Percentiles rank a stretch among this genome's conserved stretches.
Evolutionary conservation across 2,329 filamentous ascomycete genomes (phyloP).

Genomic region (Lasiodiplodia gonubiensis): DNA sequence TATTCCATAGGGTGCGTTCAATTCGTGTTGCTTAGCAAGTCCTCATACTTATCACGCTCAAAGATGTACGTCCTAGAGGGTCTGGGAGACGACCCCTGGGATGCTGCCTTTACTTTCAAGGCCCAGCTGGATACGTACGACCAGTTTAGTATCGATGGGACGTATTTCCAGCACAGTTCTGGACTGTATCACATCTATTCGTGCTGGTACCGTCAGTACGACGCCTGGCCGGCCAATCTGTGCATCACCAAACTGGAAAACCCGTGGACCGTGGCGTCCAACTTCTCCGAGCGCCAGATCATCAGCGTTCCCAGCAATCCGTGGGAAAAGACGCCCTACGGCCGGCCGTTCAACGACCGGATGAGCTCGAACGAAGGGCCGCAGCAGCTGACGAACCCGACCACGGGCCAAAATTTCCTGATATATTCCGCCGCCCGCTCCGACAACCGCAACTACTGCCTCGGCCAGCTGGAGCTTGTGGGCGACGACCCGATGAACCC

Average conservation of each 20-base stretch:
- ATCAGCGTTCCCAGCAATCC: constrained; percentile 55
- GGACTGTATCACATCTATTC: constrained; percentile 48
- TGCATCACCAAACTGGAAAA: constrained; percentile 58
- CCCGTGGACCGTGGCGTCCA: constrained; percentile 55
- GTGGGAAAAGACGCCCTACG: constrained; percentile 60
- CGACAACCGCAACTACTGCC: constrained; percentile 61
- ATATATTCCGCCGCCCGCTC: constrained; percentile 57
- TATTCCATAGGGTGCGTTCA: constrained; percentile 53
- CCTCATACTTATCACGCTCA: constrained; percentile 41
- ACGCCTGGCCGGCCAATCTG: constrained; percentile 58
- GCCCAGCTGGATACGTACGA: constrained; percentile 57
- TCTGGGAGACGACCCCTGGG: constrained; percentile 52
- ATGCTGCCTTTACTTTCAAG: constrained; percentile 52
- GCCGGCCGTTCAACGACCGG: constrained; percentile 53
- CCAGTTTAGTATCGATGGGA: constrained; percentile 61
- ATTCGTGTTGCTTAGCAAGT: neutral
- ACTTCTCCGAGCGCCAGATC: constrained; percentile 54
- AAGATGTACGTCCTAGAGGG: constrained; percentile 56
- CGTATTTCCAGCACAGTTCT: constrained; percentile 54
- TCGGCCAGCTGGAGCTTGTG: constrained; percentile 57
- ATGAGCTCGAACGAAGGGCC: constrained; percentile 58
- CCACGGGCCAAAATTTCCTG: constrained; percentile 55
- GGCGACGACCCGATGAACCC: constrained; percentile 57
- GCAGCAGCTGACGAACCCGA: constrained; percentile 55
- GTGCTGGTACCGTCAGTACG: constrained; percentile 52